A percentile compares a stretch with the other conserved stretches of the same genome.
These are phyloP conservation scores for Phytophthora sp. DNA, from an alignment of 352 stramenopile genomes.

Conservation along the genomic window DNA sequence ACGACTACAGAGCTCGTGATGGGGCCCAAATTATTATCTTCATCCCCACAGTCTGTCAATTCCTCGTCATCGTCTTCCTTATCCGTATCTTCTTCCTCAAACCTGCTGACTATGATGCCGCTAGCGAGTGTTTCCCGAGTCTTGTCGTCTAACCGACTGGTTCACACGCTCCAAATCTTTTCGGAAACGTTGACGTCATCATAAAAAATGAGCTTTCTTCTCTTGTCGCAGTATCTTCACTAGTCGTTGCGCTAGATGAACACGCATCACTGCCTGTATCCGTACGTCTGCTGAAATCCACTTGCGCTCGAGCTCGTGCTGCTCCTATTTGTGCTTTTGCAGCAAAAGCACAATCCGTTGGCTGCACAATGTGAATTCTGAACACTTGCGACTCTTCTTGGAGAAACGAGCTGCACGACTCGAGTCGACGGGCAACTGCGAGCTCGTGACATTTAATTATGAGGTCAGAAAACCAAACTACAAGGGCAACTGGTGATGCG, in stretches of 20 bases:
- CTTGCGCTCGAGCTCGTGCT: conserved; percentile 54
- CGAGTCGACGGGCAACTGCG: conserved; percentile 41
- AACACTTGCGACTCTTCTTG: conserved; percentile 42
- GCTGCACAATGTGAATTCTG: conserved; percentile 46
- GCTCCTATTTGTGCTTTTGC: conserved; percentile 58
- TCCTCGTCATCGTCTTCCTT: conserved; percentile 19
- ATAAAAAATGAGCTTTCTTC: conserved; percentile 60
- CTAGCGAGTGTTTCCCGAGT: conserved; percentile 15
- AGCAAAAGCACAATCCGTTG: conserved; percentile 63
- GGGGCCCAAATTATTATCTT: not conserved
- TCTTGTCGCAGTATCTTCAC: conserved; percentile 42
- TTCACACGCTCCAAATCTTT: conserved; percentile 69
- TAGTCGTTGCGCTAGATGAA: conserved; percentile 45
- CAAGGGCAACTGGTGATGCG: conserved; percentile 54
- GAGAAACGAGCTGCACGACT: conserved; percentile 41
- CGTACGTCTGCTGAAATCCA: conserved; percentile 42
- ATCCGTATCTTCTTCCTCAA: conserved; percentile 21
- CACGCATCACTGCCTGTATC: conserved; percentile 60
- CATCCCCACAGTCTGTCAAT: not conserved
- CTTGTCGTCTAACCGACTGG: conserved; percentile 53
- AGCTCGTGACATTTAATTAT: conserved; percentile 31
- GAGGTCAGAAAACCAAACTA: conserved; percentile 52
- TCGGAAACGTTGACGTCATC: conserved; percentile 50
- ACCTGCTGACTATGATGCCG: too few relatives aligned
- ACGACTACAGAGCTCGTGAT: not conserved